Evolutionary conservation across 2,329 filamentous ascomycete genomes (phyloP), one percentile per base, ranked within the genome.

Genomic region (Colletotrichum chrysophilum): DNA sequence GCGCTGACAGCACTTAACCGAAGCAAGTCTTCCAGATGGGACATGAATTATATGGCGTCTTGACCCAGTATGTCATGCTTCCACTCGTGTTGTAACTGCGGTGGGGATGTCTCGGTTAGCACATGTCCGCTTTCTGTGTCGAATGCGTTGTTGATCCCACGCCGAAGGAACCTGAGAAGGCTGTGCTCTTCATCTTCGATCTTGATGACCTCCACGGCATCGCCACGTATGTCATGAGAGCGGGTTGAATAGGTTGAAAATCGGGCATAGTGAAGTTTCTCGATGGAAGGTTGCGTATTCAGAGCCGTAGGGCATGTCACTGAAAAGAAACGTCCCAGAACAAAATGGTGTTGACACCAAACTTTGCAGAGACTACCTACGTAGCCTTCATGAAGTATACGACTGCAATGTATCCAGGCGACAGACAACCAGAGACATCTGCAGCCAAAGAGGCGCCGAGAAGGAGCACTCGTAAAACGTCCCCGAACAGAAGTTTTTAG

Each of bases 241-340:
- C 8, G 36, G 16, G 3, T 10, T n/a, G 0, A 10, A 8, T 0
- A 43, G 36, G 16, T 10, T 43, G 8, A 0, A n/a, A 0, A 8
- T 10, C 18, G 16, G 16, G 36, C 36, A 43, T 2, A 8, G 4
- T 2, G 2, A 18, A 0, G 36, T 18, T n/a, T n/a, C 36, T 43
- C 16, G 4, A 10, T 18, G 16, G 36, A 1, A 43, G 36, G 36
- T 43, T 0, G 16, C 36, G 8, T 43, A 0, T 2, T 43, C 4
- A 43, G 36, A 43, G 16, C 1, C 14, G 36, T 38, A 4, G 14
- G 36, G 14, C 36, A 9, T 38, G 7, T 38, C 36, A 38, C 36
- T 16, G 16, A 18, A 38, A 38, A 3, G 4, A 38, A 4, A 38
- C 7, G 1, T 3, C 7, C 36, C 18, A 43, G 12, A 18, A 43